These are phyloP conservation scores for Hansenula anomala DNA, from an alignment of 1,139 yeast species.

Conservation along the genomic window DNA sequence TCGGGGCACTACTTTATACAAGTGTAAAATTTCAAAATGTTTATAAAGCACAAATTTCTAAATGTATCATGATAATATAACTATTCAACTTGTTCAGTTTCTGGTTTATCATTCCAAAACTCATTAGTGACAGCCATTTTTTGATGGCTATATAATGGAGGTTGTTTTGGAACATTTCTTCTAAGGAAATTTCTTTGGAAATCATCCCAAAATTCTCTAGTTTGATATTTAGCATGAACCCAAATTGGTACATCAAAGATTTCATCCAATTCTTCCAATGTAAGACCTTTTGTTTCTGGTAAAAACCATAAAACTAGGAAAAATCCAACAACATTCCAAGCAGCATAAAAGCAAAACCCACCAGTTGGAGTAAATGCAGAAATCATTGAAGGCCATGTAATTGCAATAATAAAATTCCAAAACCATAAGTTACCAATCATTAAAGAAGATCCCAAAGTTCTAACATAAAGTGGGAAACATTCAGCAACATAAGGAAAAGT, in stretches of 20 bases:
- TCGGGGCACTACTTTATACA: too few relatives aligned
- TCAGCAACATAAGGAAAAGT: conserved; percentile 90
- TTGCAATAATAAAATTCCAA: conserved; percentile 73
- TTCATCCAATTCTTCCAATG: conserved; percentile 69
- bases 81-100: conserved; percentile 38
- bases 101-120: conserved; percentile 59
- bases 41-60: too few relatives aligned
- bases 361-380: conserved; percentile 71
- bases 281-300: conserved; percentile 67
- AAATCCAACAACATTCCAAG: conserved; percentile 77
- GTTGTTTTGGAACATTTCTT: conserved; percentile 43
- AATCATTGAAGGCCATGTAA: conserved; percentile 76
- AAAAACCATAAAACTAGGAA: conserved; percentile 61
- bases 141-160: conserved; percentile 52
- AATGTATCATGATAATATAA: too few relatives aligned
- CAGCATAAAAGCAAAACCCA: conserved; percentile 88
- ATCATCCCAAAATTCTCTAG: conserved; percentile 44
- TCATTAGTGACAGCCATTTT: conserved; percentile 56
- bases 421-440: conserved; percentile 88
- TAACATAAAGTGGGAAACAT: conserved; percentile 77
- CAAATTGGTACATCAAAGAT: conserved; percentile 55
- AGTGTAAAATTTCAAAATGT: too few relatives aligned
- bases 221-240: conserved; percentile 54
- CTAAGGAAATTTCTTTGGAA: conserved; percentile 40
- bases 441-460: conserved; percentile 82